Evolutionary conservation across 805 yeast species (phyloP), one percentile per base, ranked within the genome.

Genomic region (Kluyveromyces lactis): DNA sequence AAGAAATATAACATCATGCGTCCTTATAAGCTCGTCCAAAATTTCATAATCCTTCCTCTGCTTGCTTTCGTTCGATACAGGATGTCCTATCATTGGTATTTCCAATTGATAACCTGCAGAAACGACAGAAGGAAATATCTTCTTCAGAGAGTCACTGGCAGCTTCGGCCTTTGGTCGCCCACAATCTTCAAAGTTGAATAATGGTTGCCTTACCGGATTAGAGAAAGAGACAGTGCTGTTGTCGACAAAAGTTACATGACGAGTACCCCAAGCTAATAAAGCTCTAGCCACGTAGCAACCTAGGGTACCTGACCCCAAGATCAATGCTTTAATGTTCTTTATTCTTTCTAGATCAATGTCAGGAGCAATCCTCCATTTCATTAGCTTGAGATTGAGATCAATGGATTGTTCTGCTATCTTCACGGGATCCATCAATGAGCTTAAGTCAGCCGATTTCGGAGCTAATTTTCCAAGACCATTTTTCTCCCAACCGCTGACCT

Each of bases 291-390:
- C 90, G 53, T 90, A 90, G 43, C 94, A 81, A 0, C 98, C 99
- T 6, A 94, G 68, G 2, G 99, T 92, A 5, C 99, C 99, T 0
- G 97, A 84, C 0, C 99, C 99, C n/a, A 92, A 69, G 12, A 92
- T 64, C 31, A 92, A 61, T 28, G 89, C 81, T 47, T 72, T 80
- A 9, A 81, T 72, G 13, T 60, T 43, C 46, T 75, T 73, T 17
- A 92, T 66, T 2, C 63, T 54, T 4, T 84, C 89, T 34, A 92
- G 66, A 52, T 92, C 74, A 3, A 92, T 56, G 7, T 77, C 71
- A 0, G 98, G 97, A 0, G 85, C 86, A 13, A 92, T 75, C 48
- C 98, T 71, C 99, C 99, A 92, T 55, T 87, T 86, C 98, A 92
- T 92, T 33, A 92, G 66, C 62, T 86, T 85, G 42, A 92, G 66